phyloP scores from a whole-genome alignment of 1,139 yeast genomes.

The Arxiozyma slooffiae region DNA sequence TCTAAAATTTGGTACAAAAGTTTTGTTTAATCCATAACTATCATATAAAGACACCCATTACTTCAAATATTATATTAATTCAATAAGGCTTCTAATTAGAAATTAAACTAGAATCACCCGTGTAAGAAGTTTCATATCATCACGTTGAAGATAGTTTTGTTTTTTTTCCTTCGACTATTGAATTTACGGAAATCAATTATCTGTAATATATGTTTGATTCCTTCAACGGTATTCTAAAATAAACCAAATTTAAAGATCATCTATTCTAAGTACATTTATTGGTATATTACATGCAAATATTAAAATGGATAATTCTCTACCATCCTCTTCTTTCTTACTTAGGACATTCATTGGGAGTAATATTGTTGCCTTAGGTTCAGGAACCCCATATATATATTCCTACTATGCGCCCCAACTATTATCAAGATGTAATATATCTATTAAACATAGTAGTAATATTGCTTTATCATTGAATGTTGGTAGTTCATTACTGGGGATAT shows the following conservation, averaged over 20 bases:
- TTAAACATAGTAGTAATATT: conserved; percentile 53
- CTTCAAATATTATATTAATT: too few species aligned
- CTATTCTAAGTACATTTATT: not conserved
- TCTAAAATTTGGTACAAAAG: not conserved
- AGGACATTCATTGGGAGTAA: conserved; percentile 23
- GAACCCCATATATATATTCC: conserved; percentile 66
- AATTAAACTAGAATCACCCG: too few species aligned
- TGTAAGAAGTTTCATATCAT: too few species aligned
- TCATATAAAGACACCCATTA: too few species aligned
- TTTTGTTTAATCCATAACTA: not conserved
- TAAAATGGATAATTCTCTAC: not conserved
- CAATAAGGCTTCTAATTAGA: too few species aligned
- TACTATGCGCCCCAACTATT: conserved; percentile 64
- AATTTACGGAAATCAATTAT: too few species aligned
- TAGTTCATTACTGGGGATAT: conserved; percentile 55
- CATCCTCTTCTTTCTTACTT: not conserved
- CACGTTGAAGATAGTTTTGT: too few species aligned
- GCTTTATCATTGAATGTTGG: conserved; percentile 57
- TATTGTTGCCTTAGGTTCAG: conserved; percentile 41
- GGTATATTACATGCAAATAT: not conserved
- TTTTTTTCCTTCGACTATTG: too few species aligned
- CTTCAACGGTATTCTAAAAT: not conserved
- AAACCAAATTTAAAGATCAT: too few species aligned
- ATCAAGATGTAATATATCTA: conserved; percentile 44
- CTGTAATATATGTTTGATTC: not conserved